Evolutionary conservation across 768 basidiomycete genomes (phyloP).

Genomic region (Tylopilus sp.): DNA sequence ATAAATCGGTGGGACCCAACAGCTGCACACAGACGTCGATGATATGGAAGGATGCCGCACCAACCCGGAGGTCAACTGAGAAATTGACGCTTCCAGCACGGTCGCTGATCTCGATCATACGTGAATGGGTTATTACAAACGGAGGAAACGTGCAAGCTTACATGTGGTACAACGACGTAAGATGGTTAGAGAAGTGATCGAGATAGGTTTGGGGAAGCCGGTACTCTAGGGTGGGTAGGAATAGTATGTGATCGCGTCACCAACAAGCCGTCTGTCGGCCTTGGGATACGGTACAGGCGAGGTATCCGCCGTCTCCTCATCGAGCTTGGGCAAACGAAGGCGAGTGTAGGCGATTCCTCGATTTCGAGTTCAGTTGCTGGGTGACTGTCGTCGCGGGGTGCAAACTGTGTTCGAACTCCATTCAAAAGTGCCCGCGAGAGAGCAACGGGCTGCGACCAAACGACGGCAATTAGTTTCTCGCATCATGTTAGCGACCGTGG

Average conservation of each 20-base stretch:
- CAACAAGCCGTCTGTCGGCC: neutral
- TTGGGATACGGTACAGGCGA: constrained; percentile 8
- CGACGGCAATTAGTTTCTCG: constrained; percentile 37
- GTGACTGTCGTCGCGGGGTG: too few species aligned
- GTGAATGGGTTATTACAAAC: too few species aligned
- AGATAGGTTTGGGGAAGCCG: constrained; percentile 19
- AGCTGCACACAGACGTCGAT: neutral
- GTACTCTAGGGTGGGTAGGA: constrained; percentile 49
- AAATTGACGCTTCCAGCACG: constrained; percentile 5
- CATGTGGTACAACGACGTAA: constrained; percentile 27
- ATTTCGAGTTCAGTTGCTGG: constrained; percentile 13
- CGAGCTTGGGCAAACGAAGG: constrained; percentile 9
- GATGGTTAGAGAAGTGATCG: constrained; percentile 30
- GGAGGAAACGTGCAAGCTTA: neutral
- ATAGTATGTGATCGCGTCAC: constrained; percentile 30
- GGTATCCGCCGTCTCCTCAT: neutral
- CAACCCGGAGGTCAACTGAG: neutral
- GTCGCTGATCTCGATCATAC: constrained; percentile 11
- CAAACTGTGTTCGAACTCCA: constrained; percentile 24
- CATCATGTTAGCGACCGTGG: constrained; percentile 36
- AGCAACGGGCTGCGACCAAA: constrained; percentile 36
- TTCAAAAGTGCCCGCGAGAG: constrained; percentile 25
- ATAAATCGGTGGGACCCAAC: neutral
- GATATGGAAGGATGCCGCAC: neutral
- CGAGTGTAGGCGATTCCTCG: constrained; percentile 13